Base-by-base conservation (phyloP, 768 basidiomycete genomes). In the Baorangia bicolor region DNA sequence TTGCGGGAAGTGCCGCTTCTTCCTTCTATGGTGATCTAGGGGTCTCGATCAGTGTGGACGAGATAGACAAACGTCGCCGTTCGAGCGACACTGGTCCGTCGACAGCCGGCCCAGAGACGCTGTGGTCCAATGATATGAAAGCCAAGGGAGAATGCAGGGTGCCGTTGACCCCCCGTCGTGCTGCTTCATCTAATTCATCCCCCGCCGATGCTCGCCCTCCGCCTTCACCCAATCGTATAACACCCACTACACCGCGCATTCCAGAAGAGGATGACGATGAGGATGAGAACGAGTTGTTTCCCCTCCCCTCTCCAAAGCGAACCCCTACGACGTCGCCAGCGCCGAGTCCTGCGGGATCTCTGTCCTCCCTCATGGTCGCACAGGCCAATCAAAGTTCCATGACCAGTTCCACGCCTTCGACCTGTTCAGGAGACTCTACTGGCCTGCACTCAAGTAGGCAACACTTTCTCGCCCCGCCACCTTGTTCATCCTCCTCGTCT, bases 11-110 rank as follows among this genome's bases (percentile, higher is more conserved):
- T 53, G 51, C 65, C 18, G 67, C 72, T 25, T 64, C 73, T 16
- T 64, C 64, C 3, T 53, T 60, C 0, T 62, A 62, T 42, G 55
- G 61, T 43, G 9, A 47, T 39, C 49, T 61, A 12, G 58, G 64
- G 2, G 69, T 78, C 31, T 63, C 80, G 2, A 72, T 86, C 20
- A 81, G 69, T 5, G 85, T 87, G 0, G 87, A 88, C 57, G 87
- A 87, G 64, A 78, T 86, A 5, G 86, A 88, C 59, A 82, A 77
- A 61, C 75, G 83, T 23, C 74, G 82, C 13, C 75, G 77, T 49
- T 78, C 78, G 10, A 70, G 69, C n/a, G 81, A 83, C 35, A 43
- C 28, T 0, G 68, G 51, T 20, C 43, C 35, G 1, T 46, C 43
- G 3, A 49, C 38, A 18, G 33, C 34, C 37, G 33, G 20, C n/a